Base-by-base conservation (phyloP, 306 rosid genomes). In the Vachellia pachyceras region DNA sequence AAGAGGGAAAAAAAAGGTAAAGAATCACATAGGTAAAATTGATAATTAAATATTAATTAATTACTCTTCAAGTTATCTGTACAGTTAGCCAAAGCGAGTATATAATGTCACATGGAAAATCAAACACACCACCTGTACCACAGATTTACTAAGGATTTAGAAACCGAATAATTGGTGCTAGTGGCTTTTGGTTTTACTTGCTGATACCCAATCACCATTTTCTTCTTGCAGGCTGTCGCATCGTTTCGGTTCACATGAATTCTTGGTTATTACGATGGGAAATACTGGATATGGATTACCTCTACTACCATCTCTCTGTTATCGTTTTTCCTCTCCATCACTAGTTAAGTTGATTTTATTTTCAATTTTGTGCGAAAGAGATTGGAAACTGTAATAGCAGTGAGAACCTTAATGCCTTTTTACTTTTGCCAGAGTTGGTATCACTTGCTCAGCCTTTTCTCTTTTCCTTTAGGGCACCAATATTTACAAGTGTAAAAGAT, bases 221-320 rank as follows among this genome's bases (percentile, higher is more conserved):
- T 82, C 63, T 69, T 81, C 84, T 68, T 86, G 94, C 94, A 94
- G 97, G 95, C 86, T 6, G 93, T 94, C 50, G 70, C 84, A 81
- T 94, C 97, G 54, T 94, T 94, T 72, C 74, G 73, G 75, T 94
- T 94, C 80, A 80, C 65, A 45, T 94, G 89, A 90, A 35, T 80
- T 85, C 37, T 79, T 25, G 79, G 41, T 63, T 22, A n/a, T 63
- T 22, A n/a, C 10, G 5, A 22, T 10, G 18, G 44, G 18, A 80
- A 55, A 68, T 23, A 8, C 47, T 54, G 47, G 35, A 3, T 10
- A 69, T 58, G 65, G 35, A 23, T 37, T 40, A 8, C n/a, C 47
- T 8, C 20, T 44, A 40, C 29, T 42, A 36, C 52, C 44, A 74
- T 82, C 58, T 36, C 29, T 45, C 22, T 44, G 25, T 10, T 2